phyloP scores from a whole-genome alignment of 208 protist species.

The Trypanosomatidae sp. region DNA sequence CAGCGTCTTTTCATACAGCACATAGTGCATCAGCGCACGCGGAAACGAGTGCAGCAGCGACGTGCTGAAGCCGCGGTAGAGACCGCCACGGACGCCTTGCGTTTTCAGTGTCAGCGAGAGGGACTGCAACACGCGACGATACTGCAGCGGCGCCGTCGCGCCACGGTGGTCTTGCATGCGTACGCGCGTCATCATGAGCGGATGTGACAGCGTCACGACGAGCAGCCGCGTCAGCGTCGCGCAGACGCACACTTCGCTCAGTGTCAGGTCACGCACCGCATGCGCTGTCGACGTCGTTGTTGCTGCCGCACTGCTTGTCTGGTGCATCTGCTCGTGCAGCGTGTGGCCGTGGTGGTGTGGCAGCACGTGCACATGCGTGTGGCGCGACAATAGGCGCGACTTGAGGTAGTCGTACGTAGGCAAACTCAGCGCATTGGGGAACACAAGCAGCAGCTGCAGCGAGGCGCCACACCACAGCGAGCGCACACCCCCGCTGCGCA shows the following conservation, averaged over 20 bases:
- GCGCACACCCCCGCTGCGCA: conserved; percentile 41
- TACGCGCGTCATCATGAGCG: conserved; percentile 55
- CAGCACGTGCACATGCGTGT: too few relatives aligned
- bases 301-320: too few relatives aligned
- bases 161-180: conserved; percentile 75
- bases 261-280: conserved; percentile 20
- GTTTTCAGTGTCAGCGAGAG: conserved; percentile 33
- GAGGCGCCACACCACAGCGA: conserved; percentile 68
- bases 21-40: conserved; percentile 53
- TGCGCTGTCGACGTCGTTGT: conserved; percentile 4
- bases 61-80: conserved; percentile 60
- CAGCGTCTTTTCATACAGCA: conserved; percentile 67
- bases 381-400: conserved; percentile 19
- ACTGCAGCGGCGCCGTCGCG: conserved; percentile 29
- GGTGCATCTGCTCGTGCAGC: too few relatives aligned
- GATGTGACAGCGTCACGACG: conserved; percentile 57
- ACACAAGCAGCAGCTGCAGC: conserved; percentile 56
- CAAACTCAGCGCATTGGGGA: conserved; percentile 61
- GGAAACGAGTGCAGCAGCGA: conserved; percentile 65
- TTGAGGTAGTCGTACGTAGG: conserved; percentile 81
- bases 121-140: conserved; percentile 29
- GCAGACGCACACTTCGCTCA: conserved; percentile 57
- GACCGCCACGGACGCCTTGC: conserved; percentile 37
- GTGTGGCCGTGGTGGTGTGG: too few relatives aligned
- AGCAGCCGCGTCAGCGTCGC: conserved; percentile 50